Conservation (phyloP, 169 alveolate species). For the Plasmodium inui region DNA sequence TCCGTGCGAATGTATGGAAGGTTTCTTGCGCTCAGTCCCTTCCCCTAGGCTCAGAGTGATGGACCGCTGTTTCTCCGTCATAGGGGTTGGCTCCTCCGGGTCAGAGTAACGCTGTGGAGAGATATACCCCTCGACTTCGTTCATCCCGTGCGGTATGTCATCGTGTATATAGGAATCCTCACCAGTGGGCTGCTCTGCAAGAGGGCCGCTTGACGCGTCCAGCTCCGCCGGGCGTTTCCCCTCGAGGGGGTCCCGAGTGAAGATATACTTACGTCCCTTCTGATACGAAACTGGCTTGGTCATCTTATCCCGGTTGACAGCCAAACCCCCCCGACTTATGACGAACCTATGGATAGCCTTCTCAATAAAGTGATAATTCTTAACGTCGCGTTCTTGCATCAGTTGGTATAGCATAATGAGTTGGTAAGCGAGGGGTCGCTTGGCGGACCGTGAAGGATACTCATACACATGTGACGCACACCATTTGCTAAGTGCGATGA, state of each 20-base stretch:
- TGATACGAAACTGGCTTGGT: conserved; percentile 51
- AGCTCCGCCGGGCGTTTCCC: not conserved
- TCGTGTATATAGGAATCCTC: not conserved
- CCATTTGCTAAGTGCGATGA: conserved; percentile 84
- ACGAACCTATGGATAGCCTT: conserved; percentile 65
- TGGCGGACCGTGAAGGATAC: conserved; percentile 83
- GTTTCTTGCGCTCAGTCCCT: conserved; percentile 42
- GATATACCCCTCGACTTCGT: not conserved
- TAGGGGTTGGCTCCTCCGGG: not conserved
- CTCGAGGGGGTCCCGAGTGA: conserved; percentile 26
- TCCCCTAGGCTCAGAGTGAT: conserved; percentile 47
- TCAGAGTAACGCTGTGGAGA: not conserved
- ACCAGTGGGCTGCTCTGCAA: not conserved
- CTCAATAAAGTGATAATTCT: conserved; percentile 55
- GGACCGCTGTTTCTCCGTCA: conserved; percentile 33
- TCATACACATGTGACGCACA: conserved; percentile 84
- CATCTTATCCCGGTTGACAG: conserved; percentile 49
- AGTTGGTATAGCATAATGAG: conserved; percentile 80
- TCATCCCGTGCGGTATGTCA: not conserved
- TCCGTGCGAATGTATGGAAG: conserved; percentile 18
- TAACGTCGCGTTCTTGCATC: conserved; percentile 53
- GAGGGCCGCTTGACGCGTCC: not conserved
- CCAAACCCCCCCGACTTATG: conserved; percentile 61
- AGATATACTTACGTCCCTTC: conserved; percentile 58
- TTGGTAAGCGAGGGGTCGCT: conserved; percentile 82